Evolutionary conservation across 768 basidiomycete genomes (phyloP), one percentile per base, ranked within the genome.

Genomic region (Suillus subalutaceus): DNA sequence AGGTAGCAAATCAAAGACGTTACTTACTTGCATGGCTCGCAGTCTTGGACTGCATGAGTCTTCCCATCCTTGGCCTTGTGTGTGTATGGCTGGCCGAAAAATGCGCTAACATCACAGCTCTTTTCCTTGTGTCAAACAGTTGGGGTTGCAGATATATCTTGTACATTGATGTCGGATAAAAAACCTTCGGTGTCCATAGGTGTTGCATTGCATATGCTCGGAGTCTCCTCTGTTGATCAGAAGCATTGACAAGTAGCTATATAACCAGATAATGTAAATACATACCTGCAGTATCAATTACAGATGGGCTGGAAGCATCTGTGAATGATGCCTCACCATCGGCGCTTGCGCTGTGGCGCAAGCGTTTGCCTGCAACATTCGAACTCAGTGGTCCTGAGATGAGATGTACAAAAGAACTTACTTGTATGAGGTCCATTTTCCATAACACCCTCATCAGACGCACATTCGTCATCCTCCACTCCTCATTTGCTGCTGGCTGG

Each of bases 151-250:
- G 40, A 30, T 32, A 68, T 38, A 10, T 30, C 41, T 30, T 62
- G 15, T 8, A 72, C 66, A 40, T 65, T 37, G 32, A 72, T 38
- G 26, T 72, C 69, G 3, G 57, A 61, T 8, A 72, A 62, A 32
- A 72, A 61, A 23, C 67, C 71, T 8, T 72, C 50, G 1, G 57
- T 38, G 35, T 65, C 65, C 23, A 65, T 56, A 23, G 65, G 13
- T 23, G 48, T 48, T 23, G 13, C 5, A 15, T 50, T 26, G 23
- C 5, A 4, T 1, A 13, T 50, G 13, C 23, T 50, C 5, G 6
- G 48, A 50, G 48, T 23, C 5, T 50, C 48, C 6, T 26, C 23
- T 50, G 48, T 23, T 50, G 23, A 48, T n/a, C 4, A 48, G 46
- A 48, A 48, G 46, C 46, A 48, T n/a, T 48, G 46, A 48, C 46